phyloP scores from a whole-genome alignment of 2,329 filamentous ascomycete genomes.

The Trichocomaceae sp. region DNA sequence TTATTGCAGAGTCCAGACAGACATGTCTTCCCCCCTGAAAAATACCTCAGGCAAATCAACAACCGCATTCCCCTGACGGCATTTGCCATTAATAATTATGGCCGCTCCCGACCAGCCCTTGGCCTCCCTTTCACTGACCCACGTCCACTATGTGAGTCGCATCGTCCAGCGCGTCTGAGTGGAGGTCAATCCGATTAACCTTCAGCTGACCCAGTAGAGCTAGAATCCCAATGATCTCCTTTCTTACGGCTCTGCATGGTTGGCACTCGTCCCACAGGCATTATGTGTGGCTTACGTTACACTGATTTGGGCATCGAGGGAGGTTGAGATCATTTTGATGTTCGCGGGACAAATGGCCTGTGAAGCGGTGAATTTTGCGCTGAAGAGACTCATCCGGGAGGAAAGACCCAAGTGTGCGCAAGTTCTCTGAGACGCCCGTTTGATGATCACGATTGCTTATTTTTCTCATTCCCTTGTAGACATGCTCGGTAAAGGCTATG shows the following conservation, averaged over 20 bases:
- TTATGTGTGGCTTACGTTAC: slow-evolving; percentile 86
- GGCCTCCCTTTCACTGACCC: slow-evolving; percentile 86
- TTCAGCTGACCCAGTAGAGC: background rate
- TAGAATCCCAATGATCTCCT: slow-evolving; percentile 79
- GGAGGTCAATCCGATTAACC: background rate
- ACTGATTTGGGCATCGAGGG: slow-evolving; percentile 82
- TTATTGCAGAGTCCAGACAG: no score
- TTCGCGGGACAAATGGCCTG: slow-evolving; percentile 87
- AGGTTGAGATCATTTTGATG: slow-evolving; percentile 82
- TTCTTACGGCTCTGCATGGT: slow-evolving; percentile 85
- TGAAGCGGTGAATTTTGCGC: slow-evolving; percentile 79
- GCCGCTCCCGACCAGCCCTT: slow-evolving; percentile 47
- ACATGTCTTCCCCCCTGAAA: background rate
- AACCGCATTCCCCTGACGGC: background rate
- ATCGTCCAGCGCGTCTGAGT: background rate
- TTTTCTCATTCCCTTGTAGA: slow-evolving; percentile 35
- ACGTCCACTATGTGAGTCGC: slow-evolving; percentile 80
- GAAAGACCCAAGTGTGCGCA: slow-evolving; percentile 71
- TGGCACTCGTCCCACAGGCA: slow-evolving; percentile 87
- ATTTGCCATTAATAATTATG: no score
- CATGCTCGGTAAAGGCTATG: slow-evolving; percentile 85
- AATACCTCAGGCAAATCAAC: background rate
- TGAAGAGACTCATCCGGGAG: slow-evolving; percentile 90
- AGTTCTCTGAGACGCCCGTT: background rate
- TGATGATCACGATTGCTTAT: background rate